Percentiles rank a stretch among this genome's conserved stretches.
Evolutionary conservation across 768 basidiomycete genomes (phyloP).

Genomic region (Amanita polypyramis): DNA sequence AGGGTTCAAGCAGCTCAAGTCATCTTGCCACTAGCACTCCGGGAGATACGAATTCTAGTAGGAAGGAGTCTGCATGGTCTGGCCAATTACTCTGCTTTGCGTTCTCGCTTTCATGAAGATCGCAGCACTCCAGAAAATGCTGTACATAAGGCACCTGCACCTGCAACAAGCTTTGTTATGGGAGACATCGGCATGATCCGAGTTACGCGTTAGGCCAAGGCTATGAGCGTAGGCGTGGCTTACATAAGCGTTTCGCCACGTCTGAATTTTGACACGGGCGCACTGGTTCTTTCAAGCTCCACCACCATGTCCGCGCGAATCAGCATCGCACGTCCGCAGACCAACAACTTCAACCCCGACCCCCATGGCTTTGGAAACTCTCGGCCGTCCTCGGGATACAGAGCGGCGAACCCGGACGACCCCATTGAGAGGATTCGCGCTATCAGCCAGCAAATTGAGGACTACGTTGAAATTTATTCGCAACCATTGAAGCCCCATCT

Average conservation of each 20-base stretch:
- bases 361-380: slow-evolving; percentile 76
- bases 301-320: slow-evolving; percentile 73
- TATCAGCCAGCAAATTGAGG: slow-evolving; percentile 73
- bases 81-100: too few species aligned
- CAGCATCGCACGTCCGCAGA: slow-evolving; percentile 65
- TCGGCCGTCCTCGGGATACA: slow-evolving; percentile 59
- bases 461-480: slow-evolving; percentile 84
- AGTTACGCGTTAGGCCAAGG: too few species aligned
- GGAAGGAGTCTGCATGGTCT: too few species aligned
- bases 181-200: too few species aligned
- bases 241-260: slow-evolving; percentile 18
- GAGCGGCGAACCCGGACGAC: slow-evolving; percentile 73
- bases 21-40: too few species aligned
- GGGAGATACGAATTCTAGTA: too few species aligned
- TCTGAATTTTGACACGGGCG: slow-evolving; percentile 27
- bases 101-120: too few species aligned
- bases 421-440: slow-evolving; percentile 69
- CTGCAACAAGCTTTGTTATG: too few species aligned
- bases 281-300: slow-evolving; percentile 14
- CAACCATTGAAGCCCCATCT: slow-evolving; percentile 91
- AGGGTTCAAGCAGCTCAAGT: too few species aligned
- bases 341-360: slow-evolving; percentile 51
- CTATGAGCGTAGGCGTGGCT: too few species aligned
- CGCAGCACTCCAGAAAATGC: too few species aligned
- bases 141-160: too few species aligned